Evolutionary conservation across 139 green algal genomes (phyloP).

Genomic region (Edaphochlamys debaryana): DNA sequence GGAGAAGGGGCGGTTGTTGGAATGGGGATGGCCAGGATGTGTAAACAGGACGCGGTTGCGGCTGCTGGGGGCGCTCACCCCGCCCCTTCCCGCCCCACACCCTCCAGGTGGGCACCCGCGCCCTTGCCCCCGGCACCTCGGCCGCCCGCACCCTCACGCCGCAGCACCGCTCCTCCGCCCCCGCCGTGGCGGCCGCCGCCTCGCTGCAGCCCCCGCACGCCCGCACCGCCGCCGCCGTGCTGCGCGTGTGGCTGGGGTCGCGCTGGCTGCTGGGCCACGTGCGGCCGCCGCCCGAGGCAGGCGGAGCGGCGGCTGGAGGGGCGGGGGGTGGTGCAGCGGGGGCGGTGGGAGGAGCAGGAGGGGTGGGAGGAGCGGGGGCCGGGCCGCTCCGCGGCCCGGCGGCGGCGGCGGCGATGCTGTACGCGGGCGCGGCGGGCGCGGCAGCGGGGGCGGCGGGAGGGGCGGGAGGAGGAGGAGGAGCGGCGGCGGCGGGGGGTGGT

Average conservation of each 20-base stretch:
- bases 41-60: too few species aligned
- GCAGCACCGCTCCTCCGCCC: background rate
- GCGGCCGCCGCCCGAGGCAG: conserved; percentile 1
- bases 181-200: background rate
- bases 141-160: background rate
- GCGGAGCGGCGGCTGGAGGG: background rate
- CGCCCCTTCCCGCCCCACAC: background rate
- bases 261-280: conserved; percentile 26
- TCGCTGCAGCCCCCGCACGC: background rate
- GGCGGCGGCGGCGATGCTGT: background rate
- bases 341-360: background rate
- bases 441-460: background rate
- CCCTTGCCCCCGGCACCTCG: conserved; percentile 14
- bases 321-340: background rate
- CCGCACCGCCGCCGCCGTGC: background rate
- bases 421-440: background rate
- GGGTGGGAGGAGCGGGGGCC: background rate
- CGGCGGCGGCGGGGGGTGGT: background rate
- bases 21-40: background rate
- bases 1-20: too few species aligned
- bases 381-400: background rate
- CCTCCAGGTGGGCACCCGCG: conserved; percentile 22
- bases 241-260: conserved; percentile 15
- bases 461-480: background rate
- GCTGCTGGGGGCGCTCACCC: too few species aligned